These are phyloP conservation scores for Orbilia oligospora DNA, from an alignment of 2,329 filamentous ascomycete species.

Conservation along the genomic window DNA sequence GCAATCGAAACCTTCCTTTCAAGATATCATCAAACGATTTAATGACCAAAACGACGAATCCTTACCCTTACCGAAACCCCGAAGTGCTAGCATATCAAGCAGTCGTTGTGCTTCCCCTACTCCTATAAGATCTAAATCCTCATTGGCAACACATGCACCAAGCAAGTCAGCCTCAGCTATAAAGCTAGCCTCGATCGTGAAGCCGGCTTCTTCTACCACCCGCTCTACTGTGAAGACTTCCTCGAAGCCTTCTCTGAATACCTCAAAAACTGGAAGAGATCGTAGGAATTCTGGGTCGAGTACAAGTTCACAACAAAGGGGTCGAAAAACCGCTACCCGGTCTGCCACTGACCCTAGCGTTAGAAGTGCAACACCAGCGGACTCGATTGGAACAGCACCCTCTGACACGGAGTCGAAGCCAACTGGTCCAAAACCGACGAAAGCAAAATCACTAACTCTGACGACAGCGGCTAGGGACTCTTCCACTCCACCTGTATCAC, in stretches of 20 bases:
- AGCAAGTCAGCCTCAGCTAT: slow-evolving; percentile 31
- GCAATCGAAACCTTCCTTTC: slow-evolving; percentile 55
- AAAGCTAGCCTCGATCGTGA: slow-evolving; percentile 15
- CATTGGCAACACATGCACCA: slow-evolving; percentile 51
- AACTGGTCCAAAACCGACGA: slow-evolving; percentile 41
- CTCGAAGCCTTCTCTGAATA: slow-evolving; percentile 28
- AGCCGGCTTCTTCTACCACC: slow-evolving; percentile 29
- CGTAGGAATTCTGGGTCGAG: slow-evolving; percentile 55
- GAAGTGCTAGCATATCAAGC: slow-evolving; percentile 55
- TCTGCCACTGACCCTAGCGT: slow-evolving; percentile 47
- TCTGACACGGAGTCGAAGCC: slow-evolving; percentile 53
- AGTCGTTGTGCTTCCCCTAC: slow-evolving; percentile 56
- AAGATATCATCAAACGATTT: slow-evolving; percentile 59
- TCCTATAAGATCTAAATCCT: slow-evolving; percentile 56
- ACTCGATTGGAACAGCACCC: slow-evolving; percentile 46
- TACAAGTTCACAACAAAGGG: slow-evolving; percentile 48
- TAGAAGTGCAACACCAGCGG: slow-evolving; percentile 51
- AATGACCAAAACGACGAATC: slow-evolving; percentile 57
- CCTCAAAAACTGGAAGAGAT: slow-evolving; percentile 35
- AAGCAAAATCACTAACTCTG: slow-evolving; percentile 36
- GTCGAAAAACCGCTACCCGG: slow-evolving; percentile 34
- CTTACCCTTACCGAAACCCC: slow-evolving; percentile 50
- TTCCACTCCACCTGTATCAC: slow-evolving; percentile 55
- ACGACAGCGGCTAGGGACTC: slow-evolving; percentile 24
- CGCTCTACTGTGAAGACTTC: slow-evolving; percentile 23